Evolutionary conservation across 768 basidiomycete species (phyloP).

Genomic region (Mycena crocata): DNA sequence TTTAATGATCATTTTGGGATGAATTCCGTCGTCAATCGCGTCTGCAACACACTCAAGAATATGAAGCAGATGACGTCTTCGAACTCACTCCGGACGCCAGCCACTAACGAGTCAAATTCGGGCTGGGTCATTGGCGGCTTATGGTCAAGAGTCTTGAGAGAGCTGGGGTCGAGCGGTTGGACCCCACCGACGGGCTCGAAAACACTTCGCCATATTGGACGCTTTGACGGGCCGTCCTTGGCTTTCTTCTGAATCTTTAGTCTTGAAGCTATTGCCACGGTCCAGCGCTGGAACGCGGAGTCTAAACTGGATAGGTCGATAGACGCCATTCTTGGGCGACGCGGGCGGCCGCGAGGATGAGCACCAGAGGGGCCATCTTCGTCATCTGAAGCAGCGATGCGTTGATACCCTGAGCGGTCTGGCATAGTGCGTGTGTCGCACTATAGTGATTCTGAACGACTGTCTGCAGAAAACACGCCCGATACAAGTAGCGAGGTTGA

Average conservation of each 20-base stretch:
- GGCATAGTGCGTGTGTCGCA: constrained; percentile 41
- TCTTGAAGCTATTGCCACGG: constrained; percentile 87
- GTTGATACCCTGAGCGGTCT: constrained; percentile 61
- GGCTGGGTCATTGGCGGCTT: constrained; percentile 78
- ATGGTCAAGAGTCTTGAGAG: constrained; percentile 88
- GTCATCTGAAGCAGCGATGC: constrained; percentile 47
- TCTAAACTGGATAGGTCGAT: constrained; percentile 87
- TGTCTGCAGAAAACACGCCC: no score
- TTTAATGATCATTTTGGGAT: constrained; percentile 92
- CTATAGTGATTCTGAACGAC: neutral
- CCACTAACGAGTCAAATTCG: constrained; percentile 68
- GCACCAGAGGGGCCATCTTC: constrained; percentile 40
- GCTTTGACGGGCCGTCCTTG: constrained; percentile 68
- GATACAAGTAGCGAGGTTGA: neutral
- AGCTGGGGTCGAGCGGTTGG: constrained; percentile 21
- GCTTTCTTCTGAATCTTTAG: constrained; percentile 85
- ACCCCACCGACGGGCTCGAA: constrained; percentile 66
- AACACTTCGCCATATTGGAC: constrained; percentile 83
- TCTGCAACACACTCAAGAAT: constrained; percentile 45
- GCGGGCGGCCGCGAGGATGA: constrained; percentile 50
- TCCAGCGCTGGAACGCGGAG: constrained; percentile 92
- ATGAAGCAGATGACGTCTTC: constrained; percentile 62
- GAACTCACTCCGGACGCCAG: constrained; percentile 53
- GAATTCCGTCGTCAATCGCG: constrained; percentile 81
- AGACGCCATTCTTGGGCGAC: constrained; percentile 61